Evolutionary conservation across 2,329 filamentous ascomycete genomes (phyloP).

Genomic region (Ophiostoma sp.): DNA sequence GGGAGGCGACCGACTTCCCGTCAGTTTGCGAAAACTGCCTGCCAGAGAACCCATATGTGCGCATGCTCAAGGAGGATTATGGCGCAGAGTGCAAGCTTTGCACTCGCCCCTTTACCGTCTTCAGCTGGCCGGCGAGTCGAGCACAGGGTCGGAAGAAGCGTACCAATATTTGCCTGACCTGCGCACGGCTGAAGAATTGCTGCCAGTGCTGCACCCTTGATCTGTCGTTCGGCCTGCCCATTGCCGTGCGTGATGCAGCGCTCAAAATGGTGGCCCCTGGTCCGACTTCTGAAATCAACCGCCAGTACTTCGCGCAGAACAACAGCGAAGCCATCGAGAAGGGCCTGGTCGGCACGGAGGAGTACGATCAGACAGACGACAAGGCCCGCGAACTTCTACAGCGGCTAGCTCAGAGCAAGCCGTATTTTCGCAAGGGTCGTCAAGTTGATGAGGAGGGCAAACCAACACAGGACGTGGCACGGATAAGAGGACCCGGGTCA

Average conservation of each 20-base stretch:
- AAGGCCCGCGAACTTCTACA: slow-evolving; percentile 86
- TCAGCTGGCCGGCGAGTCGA: slow-evolving; percentile 89
- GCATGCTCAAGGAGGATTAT: slow-evolving; percentile 97
- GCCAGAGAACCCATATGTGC: slow-evolving; percentile 93
- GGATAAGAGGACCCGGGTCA: slow-evolving; percentile 25
- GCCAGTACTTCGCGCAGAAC: slow-evolving; percentile 96
- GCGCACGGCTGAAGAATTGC: slow-evolving; percentile 95
- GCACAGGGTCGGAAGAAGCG: slow-evolving; percentile 82
- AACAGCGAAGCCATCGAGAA: slow-evolving; percentile 95
- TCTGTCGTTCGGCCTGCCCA: slow-evolving; percentile 88
- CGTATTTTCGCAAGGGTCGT: slow-evolving; percentile 87
- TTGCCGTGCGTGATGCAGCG: slow-evolving; percentile 90
- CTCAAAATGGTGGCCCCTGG: slow-evolving; percentile 97
- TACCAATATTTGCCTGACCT: slow-evolving; percentile 94
- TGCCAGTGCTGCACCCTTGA: slow-evolving; percentile 99
- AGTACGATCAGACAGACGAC: slow-evolving; percentile 94
- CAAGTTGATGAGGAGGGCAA: slow-evolving; percentile 58
- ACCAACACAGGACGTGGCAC: slow-evolving; percentile 35
- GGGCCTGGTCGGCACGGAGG: slow-evolving; percentile 71
- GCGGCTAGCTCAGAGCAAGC: slow-evolving; percentile 82
- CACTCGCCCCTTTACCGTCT: slow-evolving; percentile 91
- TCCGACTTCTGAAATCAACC: slow-evolving; percentile 84
- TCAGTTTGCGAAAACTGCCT: slow-evolving; percentile 89
- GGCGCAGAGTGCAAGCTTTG: slow-evolving; percentile 84
- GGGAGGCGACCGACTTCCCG: slow-evolving; percentile 89